Percentiles rank a stretch among this genome's conserved stretches.
Evolutionary conservation across 164 flowering plant species (phyloP).

Genomic region (Akebia trifoliata): DNA sequence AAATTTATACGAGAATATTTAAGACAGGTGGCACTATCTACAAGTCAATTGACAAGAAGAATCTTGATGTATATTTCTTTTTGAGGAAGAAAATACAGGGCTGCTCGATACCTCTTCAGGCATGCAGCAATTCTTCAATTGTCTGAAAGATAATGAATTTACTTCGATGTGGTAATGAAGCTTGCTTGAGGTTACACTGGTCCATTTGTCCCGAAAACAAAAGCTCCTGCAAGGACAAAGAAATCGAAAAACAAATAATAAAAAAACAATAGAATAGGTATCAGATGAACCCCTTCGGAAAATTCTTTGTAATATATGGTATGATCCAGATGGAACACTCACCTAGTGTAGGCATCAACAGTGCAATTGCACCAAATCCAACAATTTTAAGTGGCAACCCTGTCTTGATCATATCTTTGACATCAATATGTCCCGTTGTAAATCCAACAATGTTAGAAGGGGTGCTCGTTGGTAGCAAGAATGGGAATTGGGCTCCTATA

Average conservation of each 20-base stretch:
- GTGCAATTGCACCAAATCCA: slow-evolving; percentile 47
- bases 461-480: slow-evolving; percentile 71
- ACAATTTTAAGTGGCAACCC: slow-evolving; percentile 70
- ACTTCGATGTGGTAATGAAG: too few species aligned
- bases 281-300: too few species aligned
- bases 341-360: slow-evolving; percentile 91
- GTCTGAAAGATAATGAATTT: too few species aligned
- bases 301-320: too few species aligned
- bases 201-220: slow-evolving; percentile 45
- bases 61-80: too few species aligned
- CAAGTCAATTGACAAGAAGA: too few species aligned
- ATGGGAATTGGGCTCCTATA: slow-evolving; percentile 79
- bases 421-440: slow-evolving; percentile 66
- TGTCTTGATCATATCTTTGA: slow-evolving; percentile 67
- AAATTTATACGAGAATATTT: too few species aligned
- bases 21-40: too few species aligned
- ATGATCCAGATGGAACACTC: slow-evolving; percentile 10
- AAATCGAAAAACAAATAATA: too few species aligned
- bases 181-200: background rate
- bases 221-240: slow-evolving; percentile 55
- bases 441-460: slow-evolving; percentile 91
- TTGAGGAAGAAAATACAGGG: background rate
- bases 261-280: too few species aligned
- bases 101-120: background rate
- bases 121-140: background rate